A percentile compares a stretch with the other conserved stretches of the same genome.
These are phyloP conservation scores for Aspergillus pseudonomiae DNA, from an alignment of 2,329 filamentous ascomycete genomes.

Conservation along the genomic window DNA sequence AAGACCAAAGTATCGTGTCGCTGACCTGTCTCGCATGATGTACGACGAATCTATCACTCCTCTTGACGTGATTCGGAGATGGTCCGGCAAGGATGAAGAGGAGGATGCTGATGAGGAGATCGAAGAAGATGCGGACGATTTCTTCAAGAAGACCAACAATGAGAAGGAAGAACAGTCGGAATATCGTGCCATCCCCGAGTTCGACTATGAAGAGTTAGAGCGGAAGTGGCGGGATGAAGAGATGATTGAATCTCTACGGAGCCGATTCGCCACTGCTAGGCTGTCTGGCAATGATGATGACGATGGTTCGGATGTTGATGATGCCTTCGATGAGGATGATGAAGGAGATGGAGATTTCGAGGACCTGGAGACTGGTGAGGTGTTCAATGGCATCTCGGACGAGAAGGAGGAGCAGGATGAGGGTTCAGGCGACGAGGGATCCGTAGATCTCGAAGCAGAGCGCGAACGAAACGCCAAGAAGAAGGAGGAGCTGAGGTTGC, in stretches of 20 bases:
- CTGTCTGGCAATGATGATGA: conserved; percentile 61
- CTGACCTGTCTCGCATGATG: conserved; percentile 82
- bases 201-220: conserved; percentile 79
- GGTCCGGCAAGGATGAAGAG: conserved; percentile 72
- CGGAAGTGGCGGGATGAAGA: conserved; percentile 82
- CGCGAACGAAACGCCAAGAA: conserved; percentile 85
- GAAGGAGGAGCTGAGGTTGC: conserved; percentile 91
- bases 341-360: conserved; percentile 83
- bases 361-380: conserved; percentile 78
- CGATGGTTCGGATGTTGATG: conserved; percentile 52
- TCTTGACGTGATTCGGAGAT: conserved; percentile 73
- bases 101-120: conserved; percentile 56
- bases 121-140: conserved; percentile 68
- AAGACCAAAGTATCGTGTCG: conserved; percentile 72
- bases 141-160: conserved; percentile 61
- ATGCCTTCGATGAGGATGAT: conserved; percentile 58
- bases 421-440: conserved; percentile 47
- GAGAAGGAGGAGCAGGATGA: conserved; percentile 51
- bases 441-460: conserved; percentile 74
- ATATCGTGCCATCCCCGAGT: conserved; percentile 75
- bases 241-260: conserved; percentile 72
- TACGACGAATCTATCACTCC: conserved; percentile 82
- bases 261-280: conserved; percentile 73
- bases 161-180: conserved; percentile 60
- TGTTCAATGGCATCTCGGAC: conserved; percentile 48